Conservation (phyloP, 2,329 filamentous ascomycete genomes). For the Epicoccum nigrum region DNA sequence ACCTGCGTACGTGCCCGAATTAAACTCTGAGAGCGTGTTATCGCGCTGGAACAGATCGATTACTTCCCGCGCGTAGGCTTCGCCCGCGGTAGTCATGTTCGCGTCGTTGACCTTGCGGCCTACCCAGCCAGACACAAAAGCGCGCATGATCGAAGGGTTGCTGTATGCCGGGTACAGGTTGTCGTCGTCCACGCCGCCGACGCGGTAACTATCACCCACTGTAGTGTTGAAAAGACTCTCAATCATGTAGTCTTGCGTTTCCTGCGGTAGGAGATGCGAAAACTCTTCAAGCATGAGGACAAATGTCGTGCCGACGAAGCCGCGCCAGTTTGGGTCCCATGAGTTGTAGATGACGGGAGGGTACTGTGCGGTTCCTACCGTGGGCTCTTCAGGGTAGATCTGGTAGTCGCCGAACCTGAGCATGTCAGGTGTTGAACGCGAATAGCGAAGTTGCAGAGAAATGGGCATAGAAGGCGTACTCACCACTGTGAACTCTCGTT, state of each 20-base stretch:
- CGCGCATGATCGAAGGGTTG: conserved; percentile 68
- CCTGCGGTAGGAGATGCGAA: conserved; percentile 52
- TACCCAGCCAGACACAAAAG: conserved; percentile 65
- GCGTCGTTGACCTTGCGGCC: conserved; percentile 59
- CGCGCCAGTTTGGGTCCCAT: conserved; percentile 70
- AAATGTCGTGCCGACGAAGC: conserved; percentile 65
- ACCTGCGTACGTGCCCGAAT: conserved; percentile 67
- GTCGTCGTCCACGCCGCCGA: conserved; percentile 64
- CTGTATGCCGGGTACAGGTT: conserved; percentile 68
- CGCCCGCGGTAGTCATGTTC: conserved; percentile 65
- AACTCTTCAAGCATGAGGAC: conserved; percentile 67
- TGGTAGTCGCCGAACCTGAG: conserved; percentile 59
- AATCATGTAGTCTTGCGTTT: conserved; percentile 55
- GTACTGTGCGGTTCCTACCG: conserved; percentile 60
- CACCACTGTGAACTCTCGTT: conserved; percentile 62
- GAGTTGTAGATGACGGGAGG: conserved; percentile 59
- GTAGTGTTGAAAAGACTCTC: conserved; percentile 62
- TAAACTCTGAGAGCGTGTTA: conserved; percentile 67
- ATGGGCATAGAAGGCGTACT: conserved; percentile 11
- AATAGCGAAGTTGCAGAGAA: neutral
- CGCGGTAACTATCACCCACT: conserved; percentile 65
- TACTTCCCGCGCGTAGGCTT: conserved; percentile 62
- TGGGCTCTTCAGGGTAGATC: conserved; percentile 62
- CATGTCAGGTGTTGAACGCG: neutral
- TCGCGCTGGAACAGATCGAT: conserved; percentile 62